A percentile compares a stretch with the other conserved stretches of the same genome.
These are phyloP conservation scores for Purpureocillium takamizusanense DNA, from an alignment of 2,329 filamentous ascomycete genomes.

Conservation along the genomic window DNA sequence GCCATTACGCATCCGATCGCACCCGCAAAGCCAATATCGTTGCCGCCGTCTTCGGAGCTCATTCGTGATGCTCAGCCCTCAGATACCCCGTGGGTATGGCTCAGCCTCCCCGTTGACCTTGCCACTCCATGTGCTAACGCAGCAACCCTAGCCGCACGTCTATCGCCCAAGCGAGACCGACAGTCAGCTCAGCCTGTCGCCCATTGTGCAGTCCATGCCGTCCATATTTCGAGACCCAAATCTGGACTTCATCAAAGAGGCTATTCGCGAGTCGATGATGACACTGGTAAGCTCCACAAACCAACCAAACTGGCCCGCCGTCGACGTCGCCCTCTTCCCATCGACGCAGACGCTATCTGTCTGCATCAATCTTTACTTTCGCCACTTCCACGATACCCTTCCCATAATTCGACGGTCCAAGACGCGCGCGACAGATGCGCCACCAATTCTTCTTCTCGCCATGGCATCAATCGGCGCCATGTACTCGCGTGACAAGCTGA, in stretches of 20 bases:
- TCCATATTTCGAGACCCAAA: slow-evolving; percentile 1
- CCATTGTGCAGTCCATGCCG: background rate
- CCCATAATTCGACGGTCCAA: slow-evolving; percentile 2
- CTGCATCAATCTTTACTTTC: slow-evolving; percentile 4
- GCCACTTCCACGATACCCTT: slow-evolving; percentile 3
- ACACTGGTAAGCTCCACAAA: slow-evolving; percentile 1
- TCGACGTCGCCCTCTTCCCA: slow-evolving; percentile 1
- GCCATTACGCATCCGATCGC: background rate
- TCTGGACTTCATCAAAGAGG: background rate
- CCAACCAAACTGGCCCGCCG: slow-evolving; percentile 1
- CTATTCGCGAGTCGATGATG: slow-evolving; percentile 2
- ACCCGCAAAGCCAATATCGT: background rate
- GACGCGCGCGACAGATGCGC: background rate
- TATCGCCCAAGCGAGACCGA: slow-evolving; percentile 3
- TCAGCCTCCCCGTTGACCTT: background rate
- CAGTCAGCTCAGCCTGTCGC: slow-evolving; percentile 1
- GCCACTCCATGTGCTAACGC: background rate
- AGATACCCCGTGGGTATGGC: slow-evolving; percentile 3
- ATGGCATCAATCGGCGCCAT: slow-evolving; percentile 4
- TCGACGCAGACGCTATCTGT: slow-evolving; percentile 1
- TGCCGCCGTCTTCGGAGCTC: slow-evolving; percentile 1
- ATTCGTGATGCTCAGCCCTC: slow-evolving; percentile 3
- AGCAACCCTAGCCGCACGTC: slow-evolving; percentile 1
- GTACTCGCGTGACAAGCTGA: slow-evolving; percentile 1
- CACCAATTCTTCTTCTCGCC: slow-evolving; percentile 3